A percentile compares a stretch with the other conserved stretches of the same genome.
Evolutionary conservation across 1,284 basidiomycete species (phyloP).

Genomic region (Malassezia dermatis): DNA sequence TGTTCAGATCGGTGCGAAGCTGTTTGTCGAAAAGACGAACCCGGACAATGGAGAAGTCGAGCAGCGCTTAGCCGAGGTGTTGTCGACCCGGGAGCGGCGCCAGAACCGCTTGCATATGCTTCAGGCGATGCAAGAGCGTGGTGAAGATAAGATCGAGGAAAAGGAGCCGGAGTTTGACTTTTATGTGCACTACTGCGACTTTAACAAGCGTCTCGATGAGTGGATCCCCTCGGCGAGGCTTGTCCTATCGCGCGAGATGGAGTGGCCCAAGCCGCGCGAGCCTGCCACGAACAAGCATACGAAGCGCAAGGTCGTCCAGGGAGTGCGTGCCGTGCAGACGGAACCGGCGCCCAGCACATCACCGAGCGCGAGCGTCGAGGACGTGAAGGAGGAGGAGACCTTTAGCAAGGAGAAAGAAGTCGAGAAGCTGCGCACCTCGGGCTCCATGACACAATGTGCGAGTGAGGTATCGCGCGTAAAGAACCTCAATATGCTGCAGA

Average conservation of each 20-base stretch:
- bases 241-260: conserved; percentile 72
- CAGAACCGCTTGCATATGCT: conserved; percentile 25
- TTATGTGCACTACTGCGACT: conserved; percentile 36
- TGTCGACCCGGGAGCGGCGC: conserved; percentile 40
- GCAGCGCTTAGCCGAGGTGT: conserved; percentile 42
- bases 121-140: conserved; percentile 26
- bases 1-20: conserved; percentile 36
- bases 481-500: conserved; percentile 92
- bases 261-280: conserved; percentile 67
- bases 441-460: conserved; percentile 97
- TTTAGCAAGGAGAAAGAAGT: conserved; percentile 94
- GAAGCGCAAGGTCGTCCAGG: conserved; percentile 35
- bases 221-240: conserved; percentile 89
- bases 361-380: conserved; percentile 16
- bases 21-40: conserved; percentile 42
- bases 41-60: conserved; percentile 37
- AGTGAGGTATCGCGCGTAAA: conserved; percentile 96
- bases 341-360: conserved; percentile 53
- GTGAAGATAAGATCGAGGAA: conserved; percentile 26
- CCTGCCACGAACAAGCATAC: conserved; percentile 49
- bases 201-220: conserved; percentile 69
- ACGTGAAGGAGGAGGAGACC: conserved; percentile 11
- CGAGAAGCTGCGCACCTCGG: conserved; percentile 90
- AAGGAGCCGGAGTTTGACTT: conserved; percentile 55
- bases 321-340: conserved; percentile 16